Conservation (phyloP, 768 basidiomycete genomes). For the Lactarius psammicola region DNA sequence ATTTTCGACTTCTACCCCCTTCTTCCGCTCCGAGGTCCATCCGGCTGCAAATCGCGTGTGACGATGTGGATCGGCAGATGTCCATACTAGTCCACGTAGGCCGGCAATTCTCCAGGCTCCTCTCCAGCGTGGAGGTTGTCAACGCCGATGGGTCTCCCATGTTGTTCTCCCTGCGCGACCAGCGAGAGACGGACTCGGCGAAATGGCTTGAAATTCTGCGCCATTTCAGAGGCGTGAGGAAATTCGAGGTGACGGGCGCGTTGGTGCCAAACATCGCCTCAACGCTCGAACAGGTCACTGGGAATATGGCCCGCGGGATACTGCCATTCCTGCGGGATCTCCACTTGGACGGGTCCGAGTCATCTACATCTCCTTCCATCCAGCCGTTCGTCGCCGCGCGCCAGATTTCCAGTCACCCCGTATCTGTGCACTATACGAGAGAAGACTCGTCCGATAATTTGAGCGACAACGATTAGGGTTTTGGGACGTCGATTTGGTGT, state of each 20-base stretch:
- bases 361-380: neutral
- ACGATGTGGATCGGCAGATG: neutral
- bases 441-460: neutral
- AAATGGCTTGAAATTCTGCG: slow-evolving; percentile 5
- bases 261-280: slow-evolving; percentile 7
- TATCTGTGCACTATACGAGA: slow-evolving; percentile 1
- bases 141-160: neutral
- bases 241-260: slow-evolving; percentile 2
- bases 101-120: neutral
- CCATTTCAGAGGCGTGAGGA: slow-evolving; percentile 3
- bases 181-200: neutral
- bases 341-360: neutral
- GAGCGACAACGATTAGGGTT: slow-evolving; percentile 4
- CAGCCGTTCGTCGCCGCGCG: slow-evolving; percentile 19
- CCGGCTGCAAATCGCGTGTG: neutral
- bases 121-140: neutral
- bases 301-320: slow-evolving; percentile 14
- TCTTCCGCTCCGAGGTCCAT: neutral
- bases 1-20: neutral
- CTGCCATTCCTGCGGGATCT: slow-evolving; percentile 19
- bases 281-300: slow-evolving; percentile 7
- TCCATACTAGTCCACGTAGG: neutral
- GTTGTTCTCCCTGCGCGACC: neutral
- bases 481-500: neutral
- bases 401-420: slow-evolving; percentile 1